Percentiles rank a stretch among this genome's conserved stretches.
phyloP scores from a whole-genome alignment of 1,284 basidiomycete genomes.

The Vanrija sp. region DNA sequence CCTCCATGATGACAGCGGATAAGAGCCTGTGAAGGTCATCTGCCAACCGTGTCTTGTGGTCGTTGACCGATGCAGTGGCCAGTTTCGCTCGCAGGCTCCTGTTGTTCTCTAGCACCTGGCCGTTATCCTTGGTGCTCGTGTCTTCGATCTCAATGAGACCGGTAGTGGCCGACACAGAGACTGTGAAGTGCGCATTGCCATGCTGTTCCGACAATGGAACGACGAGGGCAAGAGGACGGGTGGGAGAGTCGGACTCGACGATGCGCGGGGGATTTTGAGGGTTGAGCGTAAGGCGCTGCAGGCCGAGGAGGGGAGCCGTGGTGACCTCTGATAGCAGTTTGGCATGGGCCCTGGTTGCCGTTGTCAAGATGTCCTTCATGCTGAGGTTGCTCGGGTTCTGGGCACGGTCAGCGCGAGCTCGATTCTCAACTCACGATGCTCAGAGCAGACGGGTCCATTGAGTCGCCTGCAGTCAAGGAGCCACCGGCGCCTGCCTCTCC shows the following conservation, averaged over 20 bases:
- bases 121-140: slow-evolving; percentile 25
- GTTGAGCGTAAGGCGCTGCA: slow-evolving; percentile 27
- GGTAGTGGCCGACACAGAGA: slow-evolving; percentile 33
- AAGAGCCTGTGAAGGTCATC: slow-evolving; percentile 38
- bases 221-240: slow-evolving; percentile 29
- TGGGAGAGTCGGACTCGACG: slow-evolving; percentile 16
- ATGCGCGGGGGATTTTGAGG: slow-evolving; percentile 30
- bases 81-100: slow-evolving; percentile 23
- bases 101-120: slow-evolving; percentile 16
- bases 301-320: slow-evolving; percentile 23
- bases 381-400: slow-evolving; percentile 31
- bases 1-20: slow-evolving; percentile 40
- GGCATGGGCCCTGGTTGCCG: slow-evolving; percentile 36
- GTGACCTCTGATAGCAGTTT: slow-evolving; percentile 28
- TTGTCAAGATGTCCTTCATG: slow-evolving; percentile 29
- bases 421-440: slow-evolving; percentile 24
- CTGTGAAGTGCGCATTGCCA: slow-evolving; percentile 18
- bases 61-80: slow-evolving; percentile 30
- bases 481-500: slow-evolving; percentile 38
- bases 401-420: not conserved
- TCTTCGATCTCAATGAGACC: slow-evolving; percentile 43
- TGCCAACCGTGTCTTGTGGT: slow-evolving; percentile 27
- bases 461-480: slow-evolving; percentile 31
- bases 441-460: slow-evolving; percentile 27
- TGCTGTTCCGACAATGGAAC: slow-evolving; percentile 32